Conservation (phyloP, 371 early-diverging fungal species). For the Rhizopus microsporus region DNA sequence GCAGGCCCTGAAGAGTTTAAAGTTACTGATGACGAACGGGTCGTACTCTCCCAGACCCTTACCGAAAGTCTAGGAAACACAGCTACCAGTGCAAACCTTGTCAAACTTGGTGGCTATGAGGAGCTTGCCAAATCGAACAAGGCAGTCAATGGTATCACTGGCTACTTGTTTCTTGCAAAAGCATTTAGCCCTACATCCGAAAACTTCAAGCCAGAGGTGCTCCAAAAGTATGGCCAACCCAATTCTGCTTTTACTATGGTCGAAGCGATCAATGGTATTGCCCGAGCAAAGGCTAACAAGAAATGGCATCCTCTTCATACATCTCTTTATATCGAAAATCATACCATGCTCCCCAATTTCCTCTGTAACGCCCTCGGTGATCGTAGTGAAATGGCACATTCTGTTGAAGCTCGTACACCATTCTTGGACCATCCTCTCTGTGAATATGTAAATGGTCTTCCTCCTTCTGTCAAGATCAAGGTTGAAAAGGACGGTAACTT, state of each 20-base stretch:
- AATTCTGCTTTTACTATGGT: conserved; percentile 11
- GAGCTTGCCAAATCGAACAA: background rate
- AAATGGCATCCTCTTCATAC: conserved; percentile 33
- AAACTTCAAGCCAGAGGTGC: background rate
- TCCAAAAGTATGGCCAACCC: conserved; percentile 9
- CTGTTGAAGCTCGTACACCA: conserved; percentile 29
- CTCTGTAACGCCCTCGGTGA: conserved; percentile 27
- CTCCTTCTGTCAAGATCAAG: conserved; percentile 26
- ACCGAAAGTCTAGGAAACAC: background rate
- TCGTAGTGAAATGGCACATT: conserved; percentile 32
- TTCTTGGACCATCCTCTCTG: conserved; percentile 25
- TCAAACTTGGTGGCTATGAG: background rate
- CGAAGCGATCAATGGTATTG: conserved; percentile 18
- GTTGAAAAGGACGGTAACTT: conserved; percentile 13
- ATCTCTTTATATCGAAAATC: conserved; percentile 23
- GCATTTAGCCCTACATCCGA: background rate
- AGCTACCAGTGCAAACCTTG: background rate
- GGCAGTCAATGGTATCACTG: conserved; percentile 10
- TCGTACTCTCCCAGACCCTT: background rate
- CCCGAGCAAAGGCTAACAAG: conserved; percentile 16
- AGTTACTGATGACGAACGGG: conserved; percentile 9
- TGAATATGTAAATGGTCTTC: conserved; percentile 28
- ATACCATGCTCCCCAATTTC: conserved; percentile 20
- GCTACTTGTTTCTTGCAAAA: conserved; percentile 2
- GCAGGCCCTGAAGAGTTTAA: conserved; percentile 23